Conservation (phyloP, 352 stramenopile species). For the Aphanomyces astaci region DNA sequence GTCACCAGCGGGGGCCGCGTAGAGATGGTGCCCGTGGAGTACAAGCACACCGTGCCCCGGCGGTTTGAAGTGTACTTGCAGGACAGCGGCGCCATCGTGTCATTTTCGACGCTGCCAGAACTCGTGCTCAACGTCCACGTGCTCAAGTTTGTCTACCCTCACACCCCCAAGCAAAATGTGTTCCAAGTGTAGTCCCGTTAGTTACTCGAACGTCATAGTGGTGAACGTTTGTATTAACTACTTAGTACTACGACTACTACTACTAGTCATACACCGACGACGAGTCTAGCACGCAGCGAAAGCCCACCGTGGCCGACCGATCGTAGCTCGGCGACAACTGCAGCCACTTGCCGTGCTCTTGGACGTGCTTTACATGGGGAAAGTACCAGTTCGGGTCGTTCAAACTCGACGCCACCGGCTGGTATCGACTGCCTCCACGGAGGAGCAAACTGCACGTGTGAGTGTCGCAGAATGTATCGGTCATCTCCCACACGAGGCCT, state of each 20-base stretch:
- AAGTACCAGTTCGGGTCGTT: slow-evolving; percentile 84
- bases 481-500: slow-evolving; percentile 83
- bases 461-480: slow-evolving; percentile 67
- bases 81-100: slow-evolving; percentile 36
- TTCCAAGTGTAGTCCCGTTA: slow-evolving; percentile 26
- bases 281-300: slow-evolving; percentile 42
- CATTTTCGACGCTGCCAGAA: slow-evolving; percentile 53
- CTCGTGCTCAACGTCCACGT: slow-evolving; percentile 72
- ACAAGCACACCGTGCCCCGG: slow-evolving; percentile 27
- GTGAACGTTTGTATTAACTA: background rate
- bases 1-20: slow-evolving; percentile 51
- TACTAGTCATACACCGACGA: background rate
- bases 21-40: slow-evolving; percentile 71
- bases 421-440: slow-evolving; percentile 66
- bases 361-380: slow-evolving; percentile 44
- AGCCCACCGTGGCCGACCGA: slow-evolving; percentile 59
- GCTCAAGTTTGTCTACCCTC: slow-evolving; percentile 70
- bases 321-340: slow-evolving; percentile 69
- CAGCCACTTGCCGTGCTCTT: slow-evolving; percentile 71
- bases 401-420: slow-evolving; percentile 52
- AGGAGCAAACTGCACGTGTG: slow-evolving; percentile 76
- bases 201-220: background rate
- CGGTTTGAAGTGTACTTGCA: slow-evolving; percentile 62
- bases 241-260: background rate
- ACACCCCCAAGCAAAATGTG: slow-evolving; percentile 63